Base-by-base conservation (phyloP, 306 rosid genomes). In the Fragaria iinumae region DNA sequence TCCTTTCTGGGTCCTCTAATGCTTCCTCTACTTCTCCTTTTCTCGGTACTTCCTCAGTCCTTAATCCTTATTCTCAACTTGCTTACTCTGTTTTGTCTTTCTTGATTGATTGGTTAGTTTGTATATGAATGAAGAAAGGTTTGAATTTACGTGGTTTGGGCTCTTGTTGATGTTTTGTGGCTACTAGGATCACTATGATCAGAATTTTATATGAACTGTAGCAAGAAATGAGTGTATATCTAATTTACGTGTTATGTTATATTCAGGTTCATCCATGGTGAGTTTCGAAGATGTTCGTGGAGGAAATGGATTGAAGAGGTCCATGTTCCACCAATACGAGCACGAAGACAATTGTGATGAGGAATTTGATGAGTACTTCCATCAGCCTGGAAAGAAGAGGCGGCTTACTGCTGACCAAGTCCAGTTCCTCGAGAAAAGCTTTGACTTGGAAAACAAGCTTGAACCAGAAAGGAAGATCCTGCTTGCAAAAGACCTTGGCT, bases 371-470 rank as follows among this genome's bases (percentile, higher is more conserved):
- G 96, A 84, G 12, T 93, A 87, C 76, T 79, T 85, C 29, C 88
- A 84, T 6, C 98, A 91, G 68, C 85, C 97, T 36, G 96, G 93
- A 77, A 93, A 93, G 88, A 93, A 93, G 83, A 85, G 97, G 63
- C 87, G 96, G 56, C 88, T 93, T 8, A 62, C 86, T 0, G 80
- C 43, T 7, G 88, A 87, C 18, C 97, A 93, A 34, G 96, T 93
- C 73, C 88, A 81, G 82, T 91, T 88, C 81, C 98, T 93, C 0
- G 98, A 91, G 89, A 93, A 91, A 71, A 93, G 97, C 77, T 93
- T 93, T 80, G 96, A 93, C 65, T 68, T 72, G 10, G 98, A 91
- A 36, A 93, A 93, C 93, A 93, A 91, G 83, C 97, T 91, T 0
- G 96, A 91, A 73, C 97, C 96, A 0, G 98, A 93, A 7, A 83